Conservation (phyloP, 2,329 filamentous ascomycete species). For the Xylariomycetidae sp. region DNA sequence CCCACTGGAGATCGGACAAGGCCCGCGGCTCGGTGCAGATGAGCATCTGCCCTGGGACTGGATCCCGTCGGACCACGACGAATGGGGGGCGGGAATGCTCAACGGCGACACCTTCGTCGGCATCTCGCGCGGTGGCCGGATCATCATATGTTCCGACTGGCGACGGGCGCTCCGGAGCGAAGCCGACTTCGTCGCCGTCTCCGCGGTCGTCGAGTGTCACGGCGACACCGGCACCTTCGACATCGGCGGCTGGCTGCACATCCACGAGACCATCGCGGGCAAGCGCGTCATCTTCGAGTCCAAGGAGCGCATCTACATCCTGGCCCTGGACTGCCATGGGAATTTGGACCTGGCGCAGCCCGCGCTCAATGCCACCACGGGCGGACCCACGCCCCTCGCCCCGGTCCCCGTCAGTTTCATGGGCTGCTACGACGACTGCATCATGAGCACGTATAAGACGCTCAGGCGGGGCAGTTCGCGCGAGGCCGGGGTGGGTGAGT, state of each 20-base stretch:
- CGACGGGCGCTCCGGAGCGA: slow-evolving; percentile 28
- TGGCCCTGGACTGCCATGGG: slow-evolving; percentile 32
- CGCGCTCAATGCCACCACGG: slow-evolving; percentile 16
- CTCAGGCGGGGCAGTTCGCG: background rate
- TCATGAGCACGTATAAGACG: slow-evolving; percentile 38
- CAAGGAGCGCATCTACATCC: slow-evolving; percentile 36
- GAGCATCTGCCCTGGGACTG: too few species aligned
- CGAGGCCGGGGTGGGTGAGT: background rate
- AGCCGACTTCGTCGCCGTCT: slow-evolving; percentile 19
- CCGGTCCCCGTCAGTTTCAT: slow-evolving; percentile 41
- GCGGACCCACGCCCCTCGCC: slow-evolving; percentile 7
- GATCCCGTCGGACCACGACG: slow-evolving; percentile 29
- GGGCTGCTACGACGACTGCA: slow-evolving; percentile 40
- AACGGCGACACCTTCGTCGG: slow-evolving; percentile 36
- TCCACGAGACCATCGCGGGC: slow-evolving; percentile 24
- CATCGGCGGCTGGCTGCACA: slow-evolving; percentile 40
- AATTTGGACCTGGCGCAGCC: slow-evolving; percentile 23
- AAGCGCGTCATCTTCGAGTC: slow-evolving; percentile 39
- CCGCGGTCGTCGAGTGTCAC: slow-evolving; percentile 36
- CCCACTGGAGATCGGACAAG: slow-evolving; percentile 20
- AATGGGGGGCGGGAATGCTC: slow-evolving; percentile 44
- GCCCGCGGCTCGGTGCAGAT: slow-evolving; percentile 9
- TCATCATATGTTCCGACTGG: slow-evolving; percentile 41
- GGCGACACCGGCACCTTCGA: slow-evolving; percentile 36
- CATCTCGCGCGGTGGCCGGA: slow-evolving; percentile 35